Percentiles rank a stretch among this genome's conserved stretches.
These are phyloP conservation scores for Cryptococcus sp. DNA, from an alignment of 1,284 basidiomycete genomes.

Conservation along the genomic window DNA sequence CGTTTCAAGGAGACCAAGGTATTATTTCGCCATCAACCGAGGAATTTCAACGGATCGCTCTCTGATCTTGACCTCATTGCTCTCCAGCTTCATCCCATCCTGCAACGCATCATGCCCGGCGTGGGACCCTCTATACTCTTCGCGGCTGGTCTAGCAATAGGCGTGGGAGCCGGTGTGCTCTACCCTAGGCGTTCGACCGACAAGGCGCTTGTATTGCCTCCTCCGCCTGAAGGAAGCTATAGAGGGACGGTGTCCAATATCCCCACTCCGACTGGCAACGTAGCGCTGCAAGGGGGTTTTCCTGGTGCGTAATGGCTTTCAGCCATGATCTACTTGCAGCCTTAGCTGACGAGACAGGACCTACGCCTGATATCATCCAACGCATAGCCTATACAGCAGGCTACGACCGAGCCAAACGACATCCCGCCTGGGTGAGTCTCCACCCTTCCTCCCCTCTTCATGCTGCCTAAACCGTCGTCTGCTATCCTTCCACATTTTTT, in stretches of 20 bases:
- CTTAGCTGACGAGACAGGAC: constrained; percentile 56
- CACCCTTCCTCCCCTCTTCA: not conserved
- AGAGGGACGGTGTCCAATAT: constrained; percentile 14
- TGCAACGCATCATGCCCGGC: constrained; percentile 41
- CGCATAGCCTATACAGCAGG: constrained; percentile 78
- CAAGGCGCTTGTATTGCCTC: constrained; percentile 13
- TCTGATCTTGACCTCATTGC: no score
- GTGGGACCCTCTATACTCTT: constrained; percentile 45
- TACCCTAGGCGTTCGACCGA: constrained; percentile 19
- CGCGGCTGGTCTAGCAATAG: constrained; percentile 43
- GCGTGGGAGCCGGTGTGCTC: constrained; percentile 38
- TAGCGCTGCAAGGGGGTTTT: constrained; percentile 34
- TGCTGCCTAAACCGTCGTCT: not conserved
- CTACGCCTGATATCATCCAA: constrained; percentile 70
- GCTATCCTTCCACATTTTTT: no score
- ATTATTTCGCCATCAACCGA: no score
- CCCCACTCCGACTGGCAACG: constrained; percentile 29
- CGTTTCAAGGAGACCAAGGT: no score
- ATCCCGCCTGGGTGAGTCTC: constrained; percentile 81
- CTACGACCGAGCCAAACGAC: constrained; percentile 83
- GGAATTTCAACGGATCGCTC: no score
- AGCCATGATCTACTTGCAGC: not conserved
- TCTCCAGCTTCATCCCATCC: no score
- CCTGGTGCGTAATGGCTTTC: constrained; percentile 48
- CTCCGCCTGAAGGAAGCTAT: constrained; percentile 24